A percentile compares a stretch with the other conserved stretches of the same genome.
Evolutionary conservation across 345 rosid genomes (phyloP).

Genomic region (Citrus sp.): DNA sequence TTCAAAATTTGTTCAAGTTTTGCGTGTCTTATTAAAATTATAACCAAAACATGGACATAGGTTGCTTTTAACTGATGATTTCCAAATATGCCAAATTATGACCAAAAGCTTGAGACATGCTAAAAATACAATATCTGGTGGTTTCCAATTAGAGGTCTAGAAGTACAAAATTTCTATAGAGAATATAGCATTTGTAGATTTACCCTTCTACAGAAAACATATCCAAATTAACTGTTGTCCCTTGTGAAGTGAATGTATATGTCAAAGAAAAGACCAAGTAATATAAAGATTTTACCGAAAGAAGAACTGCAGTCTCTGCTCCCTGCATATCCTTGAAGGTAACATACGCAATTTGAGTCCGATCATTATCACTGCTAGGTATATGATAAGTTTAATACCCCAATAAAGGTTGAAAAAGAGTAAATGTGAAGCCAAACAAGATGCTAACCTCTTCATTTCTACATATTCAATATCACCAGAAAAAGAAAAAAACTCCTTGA

Average conservation of each 20-base stretch:
- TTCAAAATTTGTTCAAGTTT: neutral
- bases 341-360: slow-evolving; percentile 52
- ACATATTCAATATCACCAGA: slow-evolving; percentile 75
- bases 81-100: neutral
- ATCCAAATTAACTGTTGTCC: neutral
- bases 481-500: slow-evolving; percentile 82
- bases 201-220: neutral
- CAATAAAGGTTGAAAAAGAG: neutral
- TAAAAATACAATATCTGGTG: neutral
- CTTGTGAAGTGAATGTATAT: neutral
- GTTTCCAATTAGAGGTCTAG: neutral
- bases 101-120: neutral
- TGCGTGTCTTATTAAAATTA: neutral
- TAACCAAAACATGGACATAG: neutral
- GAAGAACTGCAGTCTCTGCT: slow-evolving; percentile 66
- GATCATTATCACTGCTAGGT: slow-evolving; percentile 58
- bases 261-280: slow-evolving; percentile 5
- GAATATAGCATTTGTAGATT: neutral
- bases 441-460: slow-evolving; percentile 58
- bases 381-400: slow-evolving; percentile 12
- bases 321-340: slow-evolving; percentile 62
- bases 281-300: slow-evolving; percentile 49
- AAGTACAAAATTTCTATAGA: neutral
- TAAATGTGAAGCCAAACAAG: neutral
- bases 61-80: neutral